Conservation (phyloP, 257 asterid genomes). For the Solanum rostratum region DNA sequence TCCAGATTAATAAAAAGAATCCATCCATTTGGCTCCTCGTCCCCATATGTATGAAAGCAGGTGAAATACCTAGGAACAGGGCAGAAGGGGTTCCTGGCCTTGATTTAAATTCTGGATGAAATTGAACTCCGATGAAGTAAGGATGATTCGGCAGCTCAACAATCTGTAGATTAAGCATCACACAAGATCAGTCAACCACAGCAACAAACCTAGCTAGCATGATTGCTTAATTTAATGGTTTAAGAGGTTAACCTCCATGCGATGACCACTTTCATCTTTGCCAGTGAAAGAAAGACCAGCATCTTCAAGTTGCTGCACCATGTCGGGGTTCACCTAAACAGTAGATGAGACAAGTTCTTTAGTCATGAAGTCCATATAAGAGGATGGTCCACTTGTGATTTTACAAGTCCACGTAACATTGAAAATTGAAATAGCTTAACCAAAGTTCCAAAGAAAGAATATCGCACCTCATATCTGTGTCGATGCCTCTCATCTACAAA, state of each 20-base stretch:
- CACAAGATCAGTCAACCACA: neutral
- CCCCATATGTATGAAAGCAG: neutral
- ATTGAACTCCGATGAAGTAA: slow-evolving; percentile 35
- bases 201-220: neutral
- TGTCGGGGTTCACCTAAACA: slow-evolving; percentile 34
- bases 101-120: slow-evolving; percentile 44
- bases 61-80: slow-evolving; percentile 26
- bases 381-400: neutral
- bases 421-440: neutral
- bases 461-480: slow-evolving; percentile 86
- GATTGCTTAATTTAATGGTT: neutral
- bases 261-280: slow-evolving; percentile 32
- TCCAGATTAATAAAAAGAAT: neutral
- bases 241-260: slow-evolving; percentile 31
- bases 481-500: slow-evolving; percentile 90
- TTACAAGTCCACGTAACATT: neutral
- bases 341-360: neutral
- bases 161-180: slow-evolving; percentile 12
- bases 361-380: neutral
- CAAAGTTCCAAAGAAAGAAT: neutral
- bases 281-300: slow-evolving; percentile 41
- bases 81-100: slow-evolving; percentile 38
- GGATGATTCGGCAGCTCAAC: slow-evolving; percentile 34
- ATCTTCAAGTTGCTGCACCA: slow-evolving; percentile 27
- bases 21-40: neutral